A percentile compares a stretch with the other conserved stretches of the same genome.
Conservation (phyloP, 768 basidiomycete species). For the Naganishia vishniacii region DNA sequence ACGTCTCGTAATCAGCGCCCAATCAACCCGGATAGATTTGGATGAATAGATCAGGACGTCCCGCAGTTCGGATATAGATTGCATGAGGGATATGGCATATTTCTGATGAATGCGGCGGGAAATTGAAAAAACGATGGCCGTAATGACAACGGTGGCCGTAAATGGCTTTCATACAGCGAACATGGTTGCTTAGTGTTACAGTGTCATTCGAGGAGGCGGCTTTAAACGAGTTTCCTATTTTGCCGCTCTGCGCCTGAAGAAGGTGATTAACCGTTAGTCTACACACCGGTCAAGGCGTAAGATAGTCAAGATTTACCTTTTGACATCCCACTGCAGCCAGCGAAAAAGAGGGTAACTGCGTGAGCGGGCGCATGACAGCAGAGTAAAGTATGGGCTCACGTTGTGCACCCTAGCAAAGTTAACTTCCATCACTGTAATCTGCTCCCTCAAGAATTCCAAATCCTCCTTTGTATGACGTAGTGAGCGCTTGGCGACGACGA, state of each 20-base stretch:
- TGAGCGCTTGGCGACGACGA: conserved; percentile 62
- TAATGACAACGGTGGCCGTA: too few relatives aligned
- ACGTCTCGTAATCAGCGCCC: conserved; percentile 9
- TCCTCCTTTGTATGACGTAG: conserved; percentile 73
- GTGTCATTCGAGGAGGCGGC: neutral
- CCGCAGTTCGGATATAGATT: neutral
- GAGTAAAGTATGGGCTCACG: conserved; percentile 34
- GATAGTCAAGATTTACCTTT: conserved; percentile 27
- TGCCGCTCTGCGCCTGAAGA: conserved; percentile 24
- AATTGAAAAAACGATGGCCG: too few relatives aligned
- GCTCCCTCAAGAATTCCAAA: conserved; percentile 85
- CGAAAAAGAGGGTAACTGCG: neutral
- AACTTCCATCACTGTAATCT: conserved; percentile 91
- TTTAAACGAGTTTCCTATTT: neutral
- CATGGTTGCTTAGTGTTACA: too few relatives aligned
- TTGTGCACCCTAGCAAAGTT: conserved; percentile 95
- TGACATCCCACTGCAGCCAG: conserved; percentile 29
- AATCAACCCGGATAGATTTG: conserved; percentile 11
- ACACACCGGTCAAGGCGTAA: too few relatives aligned
- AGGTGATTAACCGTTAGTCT: neutral
- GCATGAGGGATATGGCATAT: neutral
- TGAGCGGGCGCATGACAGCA: neutral
- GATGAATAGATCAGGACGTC: neutral
- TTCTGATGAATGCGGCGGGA: neutral
- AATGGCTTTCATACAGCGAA: too few relatives aligned